Base-by-base conservation (phyloP, 2,329 filamentous ascomycete species). In the Diaporthe nobilis region DNA sequence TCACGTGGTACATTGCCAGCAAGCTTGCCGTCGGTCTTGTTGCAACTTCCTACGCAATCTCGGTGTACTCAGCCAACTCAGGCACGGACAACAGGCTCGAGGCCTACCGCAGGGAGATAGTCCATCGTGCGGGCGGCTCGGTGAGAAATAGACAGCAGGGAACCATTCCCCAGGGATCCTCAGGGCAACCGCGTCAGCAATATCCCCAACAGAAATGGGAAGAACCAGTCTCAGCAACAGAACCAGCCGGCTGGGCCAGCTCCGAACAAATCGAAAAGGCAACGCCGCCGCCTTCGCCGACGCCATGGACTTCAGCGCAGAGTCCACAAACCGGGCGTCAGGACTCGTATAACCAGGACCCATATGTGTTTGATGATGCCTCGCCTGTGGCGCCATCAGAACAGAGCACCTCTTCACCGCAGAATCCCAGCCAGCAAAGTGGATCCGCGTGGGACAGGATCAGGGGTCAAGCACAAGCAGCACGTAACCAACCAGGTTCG, bases 31-130 rank as follows among this genome's bases (percentile, higher is more conserved):
- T 80, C 31, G 72, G 78, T 10, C 57, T 83, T 15, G 77, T 86
- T 28, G 80, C 85, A 47, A 73, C 75, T 61, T 84, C 82, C 3
- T 78, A 82, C 28, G 79, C 82, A 44, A 79, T 81, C 2, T 78
- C 75, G n/a, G 65, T 68, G 10, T 75, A 65, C 31, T 34, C 57
- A 39, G 71, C 73, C 22, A 70, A 57, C 39, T 37, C 47, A n/a
- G 47, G 37, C 28, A 15, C 39, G 3, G 77, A 78, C 34, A 68
- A 74, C 31, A 72, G 77, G 42, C 77, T 78, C 5, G 53, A 74
- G 25, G 25, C 58, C 25, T 73, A 65, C 49, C 58, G 71, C 28
- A 61, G 51, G 37, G 67, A 68, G 61, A 3, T 77, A 47, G 15
- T 53, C 31, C 53, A 60, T 47, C 71, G 71, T 44, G 49, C 49